These are phyloP conservation scores for Gentiana dahurica DNA, from an alignment of 257 asterid genomes.

Conservation along the genomic window DNA sequence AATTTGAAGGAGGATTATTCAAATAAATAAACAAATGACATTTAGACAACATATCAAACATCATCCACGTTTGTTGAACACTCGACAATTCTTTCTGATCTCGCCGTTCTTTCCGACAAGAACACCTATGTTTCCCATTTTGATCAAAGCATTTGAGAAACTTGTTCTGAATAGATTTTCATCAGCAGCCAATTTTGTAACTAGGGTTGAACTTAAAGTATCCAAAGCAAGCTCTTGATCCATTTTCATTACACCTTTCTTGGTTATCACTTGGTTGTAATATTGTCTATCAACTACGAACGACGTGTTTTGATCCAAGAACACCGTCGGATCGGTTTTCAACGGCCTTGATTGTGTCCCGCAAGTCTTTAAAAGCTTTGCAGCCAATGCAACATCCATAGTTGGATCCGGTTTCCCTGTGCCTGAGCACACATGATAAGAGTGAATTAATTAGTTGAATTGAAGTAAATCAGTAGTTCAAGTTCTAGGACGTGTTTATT, in stretches of 20 bases:
- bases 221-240: slow-evolving; percentile 42
- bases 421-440: background rate
- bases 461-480: too few relatives aligned
- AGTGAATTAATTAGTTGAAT: too few relatives aligned
- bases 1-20: too few relatives aligned
- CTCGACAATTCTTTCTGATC: slow-evolving; percentile 3
- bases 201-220: background rate
- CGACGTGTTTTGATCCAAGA: slow-evolving; percentile 50
- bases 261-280: slow-evolving; percentile 25
- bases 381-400: slow-evolving; percentile 28
- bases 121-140: slow-evolving; percentile 3
- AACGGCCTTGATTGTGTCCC: slow-evolving; percentile 15
- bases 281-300: slow-evolving; percentile 32
- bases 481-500: too few relatives aligned
- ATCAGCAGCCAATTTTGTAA: background rate
- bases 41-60: too few relatives aligned
- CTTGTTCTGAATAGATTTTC: background rate
- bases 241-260: slow-evolving; percentile 36
- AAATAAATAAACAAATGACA: too few relatives aligned
- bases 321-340: slow-evolving; percentile 14
- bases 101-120: background rate
- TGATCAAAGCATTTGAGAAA: slow-evolving; percentile 3
- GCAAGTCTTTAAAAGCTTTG: slow-evolving; percentile 17
- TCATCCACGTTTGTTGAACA: background rate
- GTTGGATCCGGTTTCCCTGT: slow-evolving; percentile 42